Base-by-base conservation (phyloP, 2,329 filamentous ascomycete species). In the Diaporthe sp. region DNA sequence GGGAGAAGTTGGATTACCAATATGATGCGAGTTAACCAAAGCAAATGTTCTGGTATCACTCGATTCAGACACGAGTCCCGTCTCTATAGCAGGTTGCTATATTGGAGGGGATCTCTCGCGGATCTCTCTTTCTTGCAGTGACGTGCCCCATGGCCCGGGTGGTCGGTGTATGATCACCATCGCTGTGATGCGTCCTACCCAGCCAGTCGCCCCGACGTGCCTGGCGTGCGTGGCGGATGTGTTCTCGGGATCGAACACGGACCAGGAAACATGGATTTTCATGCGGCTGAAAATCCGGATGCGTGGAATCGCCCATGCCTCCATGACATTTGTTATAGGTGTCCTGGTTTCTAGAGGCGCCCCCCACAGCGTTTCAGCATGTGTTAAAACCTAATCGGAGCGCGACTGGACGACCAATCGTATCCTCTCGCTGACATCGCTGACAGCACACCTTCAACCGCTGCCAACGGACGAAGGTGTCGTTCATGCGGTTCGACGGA, bases 351-450 rank as follows among this genome's bases (percentile, higher is more conserved):
- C 46, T 53, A 28, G 34, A 55, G 46, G 46, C 65, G 25, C 19
- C 49, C 65, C 65, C 65, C 65, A 42, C 65, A 55, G 8, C 65
- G 65, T 69, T 69, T 69, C 65, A 69, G 65, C 65, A 69, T 69
- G 65, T 39, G 34, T 55, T 28, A 55, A 69, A 69, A 55, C 49
- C 25, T 55, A 55, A 55, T 55, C 46, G 65, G 46, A 68, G 17
- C n/a, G 65, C 46, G 46, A 53, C 46, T 68, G 46, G 65, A 69
- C 34, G 37, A 17, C 65, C 65, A 69, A 69, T 69, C 65, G 65
- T 69, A 69, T 69, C 46, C 46, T 53, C 49, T 55, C 42, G 2
- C 46, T 8, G 25, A 31, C 53, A 55, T 5, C 13, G 53, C 53
- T 46, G 31, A 44, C 53, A 31, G 55, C 55, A 42, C 73, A 28